Base-by-base conservation (phyloP, 2,329 filamentous ascomycete genomes). In the Atkinsonella hypoxylon region DNA sequence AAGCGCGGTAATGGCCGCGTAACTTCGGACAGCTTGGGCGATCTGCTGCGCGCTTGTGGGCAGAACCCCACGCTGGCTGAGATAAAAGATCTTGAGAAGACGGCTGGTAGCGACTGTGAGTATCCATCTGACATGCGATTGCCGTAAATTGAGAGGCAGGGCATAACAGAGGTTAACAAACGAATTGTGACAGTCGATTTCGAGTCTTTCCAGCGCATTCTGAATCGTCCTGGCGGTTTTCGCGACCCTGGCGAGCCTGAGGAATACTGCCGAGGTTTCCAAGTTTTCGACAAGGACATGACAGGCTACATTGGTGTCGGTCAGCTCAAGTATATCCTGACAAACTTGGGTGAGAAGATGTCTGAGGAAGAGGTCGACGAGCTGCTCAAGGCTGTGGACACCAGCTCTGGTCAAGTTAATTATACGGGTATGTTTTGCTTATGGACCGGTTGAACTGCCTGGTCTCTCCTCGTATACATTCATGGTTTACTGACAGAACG, bases 201-300 rank as follows among this genome's bases (percentile, higher is more conserved):
- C 68, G 91, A 97, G 68, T 87, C 89, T 58, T 98, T 98, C 77
- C 83, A 87, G 70, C 93, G 93, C 71, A 83, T 97, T 61, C 87
- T 98, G 57, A 97, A 97, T 80, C 87, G 93, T 57, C 93, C 93
- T 36, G 90, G 90, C 66, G 93, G 93, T 62, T 98, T 98, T 85
- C 89, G 93, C 67, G 93, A 97, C 63, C 90, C 93, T 2, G 93
- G 93, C 67, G 90, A 96, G 73, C 91, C 93, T 40, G 91, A 97
- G 65, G 91, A 97, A 70, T 98, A 98, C 74, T 95, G 91, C 71
- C 87, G 91, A 55, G 93, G 93, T 51, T 98, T 98, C 77, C 93
- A 98, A 71, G 93, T 98, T 49, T 98, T 98, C 63, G 93, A 98
- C 73, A 98, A 98, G 74, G 93, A 98, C 68, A 86, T 95, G 82